Conservation (phyloP, 169 alveolate species). For the Eimeria falciformis region DNA sequence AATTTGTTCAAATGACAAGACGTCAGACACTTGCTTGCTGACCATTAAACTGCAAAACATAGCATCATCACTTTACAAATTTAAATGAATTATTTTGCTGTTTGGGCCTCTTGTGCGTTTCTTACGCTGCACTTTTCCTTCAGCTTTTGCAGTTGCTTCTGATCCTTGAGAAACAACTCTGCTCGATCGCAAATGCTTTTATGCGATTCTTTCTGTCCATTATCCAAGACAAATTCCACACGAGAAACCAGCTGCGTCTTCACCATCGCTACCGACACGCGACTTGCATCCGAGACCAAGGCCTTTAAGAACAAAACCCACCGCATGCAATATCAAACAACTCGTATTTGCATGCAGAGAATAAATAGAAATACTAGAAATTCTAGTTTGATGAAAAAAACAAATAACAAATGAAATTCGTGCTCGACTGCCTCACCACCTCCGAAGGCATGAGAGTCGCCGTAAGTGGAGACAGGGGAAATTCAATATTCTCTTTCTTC, state of each 20-base stretch:
- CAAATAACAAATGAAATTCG: neutral
- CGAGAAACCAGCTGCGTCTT: conserved; percentile 77
- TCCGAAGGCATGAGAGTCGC: neutral
- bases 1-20: too few species aligned
- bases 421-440: neutral
- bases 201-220: conserved; percentile 81
- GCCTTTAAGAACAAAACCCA: conserved; percentile 41
- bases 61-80: neutral
- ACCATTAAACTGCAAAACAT: too few species aligned
- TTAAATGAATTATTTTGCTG: neutral
- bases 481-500: neutral
- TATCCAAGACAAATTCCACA: conserved; percentile 79
- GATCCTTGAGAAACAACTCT: conserved; percentile 78
- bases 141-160: conserved; percentile 66
- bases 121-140: conserved; percentile 74
- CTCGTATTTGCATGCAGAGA: too few species aligned
- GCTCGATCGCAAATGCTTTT: conserved; percentile 79
- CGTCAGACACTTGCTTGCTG: too few species aligned
- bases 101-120: neutral
- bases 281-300: conserved; percentile 74
- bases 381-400: too few species aligned
- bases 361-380: too few species aligned
- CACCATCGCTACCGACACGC: conserved; percentile 80
- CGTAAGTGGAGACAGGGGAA: neutral
- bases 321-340: too few species aligned